phyloP scores from a whole-genome alignment of 305 asterid genomes.

The Galium porrigens region DNA sequence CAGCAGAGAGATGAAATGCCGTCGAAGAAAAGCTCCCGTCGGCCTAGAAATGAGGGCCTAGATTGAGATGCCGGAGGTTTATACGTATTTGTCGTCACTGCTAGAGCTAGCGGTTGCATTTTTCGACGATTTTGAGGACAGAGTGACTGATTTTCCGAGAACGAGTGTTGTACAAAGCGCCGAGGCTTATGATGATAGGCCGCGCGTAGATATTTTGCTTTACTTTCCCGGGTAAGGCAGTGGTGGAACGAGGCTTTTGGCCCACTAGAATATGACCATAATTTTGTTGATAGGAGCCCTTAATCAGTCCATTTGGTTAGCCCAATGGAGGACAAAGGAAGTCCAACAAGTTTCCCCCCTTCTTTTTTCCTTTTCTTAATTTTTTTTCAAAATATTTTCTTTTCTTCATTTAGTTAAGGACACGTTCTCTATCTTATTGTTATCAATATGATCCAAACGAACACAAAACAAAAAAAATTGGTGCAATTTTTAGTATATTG shows the following conservation, averaged over 20 bases:
- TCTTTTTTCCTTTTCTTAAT: no score
- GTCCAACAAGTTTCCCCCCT: no score
- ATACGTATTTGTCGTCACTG: constrained; percentile 3
- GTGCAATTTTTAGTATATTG: no score
- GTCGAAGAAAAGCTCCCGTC: constrained; percentile 72
- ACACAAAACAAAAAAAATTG: no score
- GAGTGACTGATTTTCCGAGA: no score
- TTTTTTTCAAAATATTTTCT: no score
- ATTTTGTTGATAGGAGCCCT: not conserved
- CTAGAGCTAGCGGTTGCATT: constrained; percentile 5
- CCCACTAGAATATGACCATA: not conserved
- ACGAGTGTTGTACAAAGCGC: not conserved
- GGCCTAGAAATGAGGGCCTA: constrained; percentile 29
- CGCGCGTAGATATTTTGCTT: not conserved
- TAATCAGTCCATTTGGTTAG: not conserved
- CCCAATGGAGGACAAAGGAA: no score
- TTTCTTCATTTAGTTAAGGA: no score
- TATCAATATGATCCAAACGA: no score
- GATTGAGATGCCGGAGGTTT: not conserved
- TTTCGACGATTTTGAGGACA: not conserved
- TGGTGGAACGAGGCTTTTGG: not conserved
- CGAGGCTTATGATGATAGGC: constrained; percentile 1
- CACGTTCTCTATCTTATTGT: no score
- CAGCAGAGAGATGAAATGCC: constrained; percentile 30
- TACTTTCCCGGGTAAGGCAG: not conserved